Evolutionary conservation across 1,284 basidiomycete genomes (phyloP), one percentile per base, ranked within the genome.

Genomic region (Meira miltonrushii): DNA sequence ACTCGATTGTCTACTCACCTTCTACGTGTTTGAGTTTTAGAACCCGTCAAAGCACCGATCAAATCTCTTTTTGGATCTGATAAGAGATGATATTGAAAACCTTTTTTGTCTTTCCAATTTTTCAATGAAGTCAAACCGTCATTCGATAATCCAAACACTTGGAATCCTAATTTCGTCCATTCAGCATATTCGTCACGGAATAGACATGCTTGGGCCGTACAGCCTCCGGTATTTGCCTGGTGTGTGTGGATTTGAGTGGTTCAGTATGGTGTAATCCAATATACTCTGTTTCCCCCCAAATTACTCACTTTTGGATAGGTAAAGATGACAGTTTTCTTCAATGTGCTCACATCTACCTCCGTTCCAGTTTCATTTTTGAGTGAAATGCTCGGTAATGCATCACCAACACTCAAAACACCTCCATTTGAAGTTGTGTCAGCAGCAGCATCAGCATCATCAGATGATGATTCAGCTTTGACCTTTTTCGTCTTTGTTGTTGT

Each of bases 71-170:
- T 85, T 19, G 88, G 90, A 78, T 97, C 93, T 8, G 88, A 93
- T 47, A 97, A 83, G 5, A 96, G 82, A 4, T 85, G 83, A 78
- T 92, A 97, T 12, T 86, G 89, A 19, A 96, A 83, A 55, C 84
- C 81, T 81, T 92, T 89, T 86, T 81, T 81, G 7, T 48, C 49
- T 21, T 63, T 54, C 67, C 60, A 72, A 17, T 33, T 60, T 3
- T 64, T 83, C 39, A 93, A 89, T 2, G 88, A 86, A 6, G 82
- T 75, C 0, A 89, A 84, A n/a, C 84, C 82, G 79, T 95, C 92
- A 21, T 87, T 87, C 69, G 89, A 92, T 61, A 96, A 80, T 61
- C 92, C 92, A 78, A 89, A 92, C 43, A 95, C 86, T 44, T 83
- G 83, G 79, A 87, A 95, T 49, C 86, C 83, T 56, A 83, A 75